Percentiles rank a stretch among this genome's conserved stretches.
These are phyloP conservation scores for Hibiscus mutabilis DNA, from an alignment of 345 rosid genomes.

Conservation along the genomic window DNA sequence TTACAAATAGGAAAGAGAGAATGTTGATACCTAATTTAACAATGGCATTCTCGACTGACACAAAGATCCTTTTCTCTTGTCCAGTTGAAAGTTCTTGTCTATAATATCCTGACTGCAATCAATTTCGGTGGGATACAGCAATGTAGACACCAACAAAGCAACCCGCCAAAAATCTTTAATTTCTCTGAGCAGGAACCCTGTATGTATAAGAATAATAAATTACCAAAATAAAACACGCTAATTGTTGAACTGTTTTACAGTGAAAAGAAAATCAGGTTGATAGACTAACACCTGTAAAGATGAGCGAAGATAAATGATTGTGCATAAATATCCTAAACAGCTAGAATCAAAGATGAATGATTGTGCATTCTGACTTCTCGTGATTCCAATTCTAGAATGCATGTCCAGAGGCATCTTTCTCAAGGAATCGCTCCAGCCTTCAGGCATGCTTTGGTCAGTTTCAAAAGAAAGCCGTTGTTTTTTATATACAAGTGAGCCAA, in stretches of 20 bases:
- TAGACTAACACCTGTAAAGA: neutral
- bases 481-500: neutral
- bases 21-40: conserved; percentile 40
- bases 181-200: conserved; percentile 76
- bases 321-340: neutral
- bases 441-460: neutral
- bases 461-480: neutral
- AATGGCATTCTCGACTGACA: conserved; percentile 46
- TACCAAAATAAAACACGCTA: neutral
- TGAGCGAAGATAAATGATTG: neutral
- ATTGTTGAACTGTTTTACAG: neutral
- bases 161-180: conserved; percentile 84
- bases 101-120: conserved; percentile 28
- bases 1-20: neutral
- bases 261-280: neutral
- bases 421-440: neutral
- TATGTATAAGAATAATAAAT: neutral
- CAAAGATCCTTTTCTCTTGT: conserved; percentile 44
- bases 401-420: neutral
- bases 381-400: neutral
- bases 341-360: neutral
- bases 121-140: conserved; percentile 37
- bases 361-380: neutral
- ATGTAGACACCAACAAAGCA: conserved; percentile 53
- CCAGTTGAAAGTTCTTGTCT: conserved; percentile 34